phyloP scores from a whole-genome alignment of 139 green algal species.

The Auxenochlorella pyrenoidosa region DNA sequence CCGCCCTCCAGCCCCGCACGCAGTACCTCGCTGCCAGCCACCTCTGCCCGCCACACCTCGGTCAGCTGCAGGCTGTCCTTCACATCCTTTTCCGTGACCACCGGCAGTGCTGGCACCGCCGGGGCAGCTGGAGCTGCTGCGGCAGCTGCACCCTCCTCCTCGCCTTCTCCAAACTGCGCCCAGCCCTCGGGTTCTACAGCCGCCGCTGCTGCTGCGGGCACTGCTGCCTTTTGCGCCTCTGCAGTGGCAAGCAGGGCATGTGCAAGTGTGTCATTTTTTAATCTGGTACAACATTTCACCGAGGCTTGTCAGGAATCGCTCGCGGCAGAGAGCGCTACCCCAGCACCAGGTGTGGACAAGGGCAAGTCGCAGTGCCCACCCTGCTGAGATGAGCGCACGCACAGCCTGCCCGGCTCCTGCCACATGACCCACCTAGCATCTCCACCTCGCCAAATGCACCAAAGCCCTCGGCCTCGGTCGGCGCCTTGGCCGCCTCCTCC shows the following conservation, averaged over 20 bases:
- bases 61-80: conserved; percentile 42
- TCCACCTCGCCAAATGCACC: conserved; percentile 31
- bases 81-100: conserved; percentile 27
- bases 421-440: not conserved
- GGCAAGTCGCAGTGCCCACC: no score
- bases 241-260: not conserved
- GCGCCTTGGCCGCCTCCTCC: conserved; percentile 15
- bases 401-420: no score
- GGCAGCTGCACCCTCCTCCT: not conserved
- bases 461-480: conserved; percentile 29
- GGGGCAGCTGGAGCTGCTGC: not conserved
- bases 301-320: no score
- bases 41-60: conserved; percentile 43
- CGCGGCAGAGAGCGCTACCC: no score
- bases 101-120: not conserved
- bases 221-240: conserved; percentile 24
- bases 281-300: no score
- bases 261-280: no score
- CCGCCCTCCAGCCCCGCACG: conserved; percentile 27
- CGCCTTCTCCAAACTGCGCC: conserved; percentile 18
- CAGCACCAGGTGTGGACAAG: no score
- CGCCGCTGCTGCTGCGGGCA: not conserved
- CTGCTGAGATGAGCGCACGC: no score
- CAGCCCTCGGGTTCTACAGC: conserved; percentile 22
- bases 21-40: conserved; percentile 5